Conservation (phyloP, 2,329 filamentous ascomycete genomes). For the Whalleya microplaca region DNA sequence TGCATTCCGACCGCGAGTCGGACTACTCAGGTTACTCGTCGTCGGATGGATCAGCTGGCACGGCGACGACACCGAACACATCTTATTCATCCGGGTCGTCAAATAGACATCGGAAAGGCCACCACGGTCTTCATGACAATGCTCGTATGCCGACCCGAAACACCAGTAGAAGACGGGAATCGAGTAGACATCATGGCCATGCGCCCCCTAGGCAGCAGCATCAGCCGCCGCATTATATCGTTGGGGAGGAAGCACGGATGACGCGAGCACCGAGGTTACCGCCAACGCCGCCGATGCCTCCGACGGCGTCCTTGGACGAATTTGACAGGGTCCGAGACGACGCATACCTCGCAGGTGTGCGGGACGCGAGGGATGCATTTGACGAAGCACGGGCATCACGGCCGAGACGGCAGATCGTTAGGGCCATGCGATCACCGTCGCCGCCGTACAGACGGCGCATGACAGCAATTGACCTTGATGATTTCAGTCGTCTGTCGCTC, state of each 20-base stretch:
- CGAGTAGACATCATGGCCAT: neutral
- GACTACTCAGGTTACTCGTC: conserved; percentile 16
- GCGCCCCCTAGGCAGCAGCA: conserved; percentile 1
- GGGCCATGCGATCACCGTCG: conserved; percentile 1
- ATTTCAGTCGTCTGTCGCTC: conserved; percentile 18
- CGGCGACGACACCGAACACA: conserved; percentile 10
- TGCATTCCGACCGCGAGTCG: conserved; percentile 16
- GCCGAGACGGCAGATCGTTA: conserved; percentile 15
- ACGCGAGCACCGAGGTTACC: neutral
- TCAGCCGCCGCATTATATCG: conserved; percentile 1
- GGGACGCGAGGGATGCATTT: conserved; percentile 8
- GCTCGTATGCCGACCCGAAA: neutral
- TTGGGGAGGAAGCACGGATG: neutral
- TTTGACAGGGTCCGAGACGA: conserved; percentile 23
- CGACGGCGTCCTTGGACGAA: conserved; percentile 7
- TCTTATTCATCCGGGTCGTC: conserved; percentile 23
- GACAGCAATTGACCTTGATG: conserved; percentile 3
- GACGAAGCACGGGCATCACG: conserved; percentile 5
- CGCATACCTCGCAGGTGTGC: conserved; percentile 26
- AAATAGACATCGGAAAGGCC: conserved; percentile 3
- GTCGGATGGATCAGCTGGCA: conserved; percentile 15
- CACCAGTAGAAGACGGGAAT: neutral
- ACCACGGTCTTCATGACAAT: neutral
- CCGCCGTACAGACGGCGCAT: conserved; percentile 6
- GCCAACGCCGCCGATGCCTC: neutral